Evolutionary conservation across 352 stramenopile species (phyloP), one percentile per base, ranked within the genome.

Genomic region (Elongisporangium senticosum): DNA sequence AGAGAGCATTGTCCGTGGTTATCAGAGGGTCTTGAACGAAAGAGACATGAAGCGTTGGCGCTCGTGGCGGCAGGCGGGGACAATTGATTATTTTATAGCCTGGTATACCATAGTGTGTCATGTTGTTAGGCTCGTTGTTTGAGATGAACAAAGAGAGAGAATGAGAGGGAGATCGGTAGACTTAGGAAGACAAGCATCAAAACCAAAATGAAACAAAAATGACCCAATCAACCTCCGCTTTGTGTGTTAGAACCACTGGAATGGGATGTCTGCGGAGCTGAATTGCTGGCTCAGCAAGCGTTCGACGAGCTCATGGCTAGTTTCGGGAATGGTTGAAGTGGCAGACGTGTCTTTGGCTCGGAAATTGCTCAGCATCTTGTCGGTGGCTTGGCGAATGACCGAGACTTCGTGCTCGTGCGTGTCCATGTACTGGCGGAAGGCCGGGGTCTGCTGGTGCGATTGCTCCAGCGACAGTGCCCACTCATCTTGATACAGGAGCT

Each of bases 341-440:
- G 33, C 33, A 14, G 33, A 43, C 3, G 33, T 53, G 49, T 83
- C 62, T 33, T 85, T 83, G 13, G 51, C 60, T 60, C 69, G 74
- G 26, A 90, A 90, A 59, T 77, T 87, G 20, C 11, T n/a, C 14
- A 93, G 68, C 79, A 90, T 89, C 50, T 74, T 58, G 6, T 56
- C 52, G 4, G 77, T 86, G 7, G 80, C 83, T 7, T 62, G 58
- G 5, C 72, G 60, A 53, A 89, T 89, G 22, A 82, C 64, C 28
- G 48, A 23, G 15, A 89, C 10, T 39, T 93, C 80, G 2, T 67
- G 61, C n/a, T 77, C 53, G 33, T 88, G 80, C 4, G 69, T 89
- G n/a, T 28, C 24, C 71, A 90, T 80, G 61, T 89, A 93, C 33
- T 74, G 64, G 5, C 59, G 53, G 53, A 93, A 93, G 24, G 72